Evolutionary conservation across 1,284 basidiomycete species (phyloP), one percentile per base, ranked within the genome.

Genomic region (Ceratobasidium theobromae): DNA sequence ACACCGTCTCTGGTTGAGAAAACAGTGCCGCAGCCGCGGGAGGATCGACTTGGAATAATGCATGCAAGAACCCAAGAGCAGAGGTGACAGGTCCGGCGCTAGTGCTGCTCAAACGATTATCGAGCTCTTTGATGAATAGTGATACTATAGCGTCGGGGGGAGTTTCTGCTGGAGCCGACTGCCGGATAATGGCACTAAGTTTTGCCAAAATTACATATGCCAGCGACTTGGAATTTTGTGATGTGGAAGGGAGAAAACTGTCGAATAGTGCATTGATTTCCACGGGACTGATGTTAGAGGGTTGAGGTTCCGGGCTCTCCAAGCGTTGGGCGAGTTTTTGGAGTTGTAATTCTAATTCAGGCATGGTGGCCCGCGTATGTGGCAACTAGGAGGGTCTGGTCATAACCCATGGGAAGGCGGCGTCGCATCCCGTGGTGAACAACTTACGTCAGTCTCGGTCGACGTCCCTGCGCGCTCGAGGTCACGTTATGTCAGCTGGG

Each of bases 41-140:
- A 75, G 85, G 83, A 71, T 91, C 88, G 38, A 92, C 84, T 73
- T 91, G 88, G 72, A 92, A 89, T 27, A 93, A 76, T 0, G 88
- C 88, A 12, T 81, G 78, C 49, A 92, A 78, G 72, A 91, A 86
- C 0, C 83, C 82, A 40, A 88, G 76, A 4, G 69, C 65, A 46
- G 64, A 53, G 21, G 23, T 35, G 27, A 66, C 51, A 41, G 58
- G 48, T 27, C 38, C 58, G 4, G 58, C 32, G n/a, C 27, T 64
- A 5, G 58, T 64, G 12, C n/a, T 28, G 27, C 48, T 64, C 48
- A 64, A 30, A 25, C 58, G 58, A 18, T 27, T 6, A 14, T 64
- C 58, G 14, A 64, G 48, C 23, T 64, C 58, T 32, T 32, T 35
- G 33, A 23, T 30, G 21, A 64, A 64, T 21, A 30, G 27, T 18